Evolutionary conservation across 495 filamentous ascomycete genomes (phyloP).

Genomic region (Sabuloglossum arenarium): DNA sequence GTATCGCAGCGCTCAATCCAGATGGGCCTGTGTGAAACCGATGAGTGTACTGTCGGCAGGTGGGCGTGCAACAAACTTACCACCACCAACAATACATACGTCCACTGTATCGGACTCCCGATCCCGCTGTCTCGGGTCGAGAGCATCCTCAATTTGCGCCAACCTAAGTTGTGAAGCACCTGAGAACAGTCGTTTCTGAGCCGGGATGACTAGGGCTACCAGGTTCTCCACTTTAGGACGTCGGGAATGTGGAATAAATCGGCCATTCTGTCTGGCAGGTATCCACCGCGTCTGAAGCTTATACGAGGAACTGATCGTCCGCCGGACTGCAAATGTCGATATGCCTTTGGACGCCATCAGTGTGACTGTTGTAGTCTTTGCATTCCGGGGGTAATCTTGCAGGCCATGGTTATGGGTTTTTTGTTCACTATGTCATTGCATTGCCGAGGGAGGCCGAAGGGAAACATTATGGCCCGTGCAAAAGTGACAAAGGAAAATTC

Average conservation of each 20-base stretch:
- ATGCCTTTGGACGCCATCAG: background rate
- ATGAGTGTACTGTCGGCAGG: background rate
- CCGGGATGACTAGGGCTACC: background rate
- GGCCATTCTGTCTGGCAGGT: background rate
- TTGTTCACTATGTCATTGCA: background rate
- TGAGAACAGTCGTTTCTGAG: background rate
- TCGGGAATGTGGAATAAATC: background rate
- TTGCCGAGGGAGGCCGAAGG: background rate
- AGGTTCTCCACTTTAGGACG: background rate
- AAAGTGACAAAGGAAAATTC: no score
- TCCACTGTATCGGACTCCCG: conserved; percentile 86
- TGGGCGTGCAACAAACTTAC: conserved; percentile 18
- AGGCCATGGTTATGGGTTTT: background rate
- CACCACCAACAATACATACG: conserved; percentile 90
- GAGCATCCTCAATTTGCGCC: conserved; percentile 37
- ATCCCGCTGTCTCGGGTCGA: conserved; percentile 53
- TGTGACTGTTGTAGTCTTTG: background rate
- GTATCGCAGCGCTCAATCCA: conserved; percentile 80
- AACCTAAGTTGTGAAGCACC: conserved; percentile 12
- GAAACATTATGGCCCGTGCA: no score
- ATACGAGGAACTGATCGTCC: background rate
- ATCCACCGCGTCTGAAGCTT: background rate
- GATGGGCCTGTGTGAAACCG: conserved; percentile 40
- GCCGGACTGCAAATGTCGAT: background rate
- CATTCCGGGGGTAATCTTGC: background rate